Evolutionary conservation across 2,329 filamentous ascomycete species (phyloP).

Genomic region (Alternaria dauci): DNA sequence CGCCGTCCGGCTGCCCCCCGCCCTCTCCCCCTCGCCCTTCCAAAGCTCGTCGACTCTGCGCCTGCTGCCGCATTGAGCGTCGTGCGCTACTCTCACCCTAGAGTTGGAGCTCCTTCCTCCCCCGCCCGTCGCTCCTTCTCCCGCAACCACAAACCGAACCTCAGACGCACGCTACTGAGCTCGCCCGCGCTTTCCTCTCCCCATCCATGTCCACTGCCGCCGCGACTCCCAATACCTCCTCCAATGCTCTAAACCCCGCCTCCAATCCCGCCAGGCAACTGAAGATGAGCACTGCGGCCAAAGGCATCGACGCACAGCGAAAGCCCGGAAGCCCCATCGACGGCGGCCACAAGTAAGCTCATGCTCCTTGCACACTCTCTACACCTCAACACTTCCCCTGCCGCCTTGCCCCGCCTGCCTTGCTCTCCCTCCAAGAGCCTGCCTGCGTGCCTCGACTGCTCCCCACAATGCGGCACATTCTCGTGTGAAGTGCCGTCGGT

Average conservation of each 20-base stretch:
- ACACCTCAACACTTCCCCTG: background rate
- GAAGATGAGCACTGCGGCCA: constrained; percentile 60
- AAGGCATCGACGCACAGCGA: constrained; percentile 61
- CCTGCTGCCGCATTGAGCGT: constrained; percentile 35
- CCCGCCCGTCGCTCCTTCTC: constrained; percentile 29
- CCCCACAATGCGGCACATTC: constrained; percentile 25
- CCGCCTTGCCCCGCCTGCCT: background rate
- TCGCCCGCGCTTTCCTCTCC: constrained; percentile 24
- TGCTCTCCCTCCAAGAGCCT: background rate
- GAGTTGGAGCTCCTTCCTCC: constrained; percentile 24
- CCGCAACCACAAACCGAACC: constrained; percentile 14
- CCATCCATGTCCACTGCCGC: constrained; percentile 47
- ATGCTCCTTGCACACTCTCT: background rate
- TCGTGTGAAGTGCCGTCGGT: constrained; percentile 45
- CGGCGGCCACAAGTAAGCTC: constrained; percentile 62
- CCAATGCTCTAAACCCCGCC: constrained; percentile 47
- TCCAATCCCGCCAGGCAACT: constrained; percentile 54
- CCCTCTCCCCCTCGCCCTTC: background rate
- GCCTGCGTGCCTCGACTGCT: constrained; percentile 29
- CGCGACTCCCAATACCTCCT: constrained; percentile 40
- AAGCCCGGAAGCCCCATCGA: constrained; percentile 66
- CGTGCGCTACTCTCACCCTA: constrained; percentile 33
- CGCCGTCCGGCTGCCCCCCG: constrained; percentile 27
- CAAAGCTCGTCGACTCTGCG: constrained; percentile 17
- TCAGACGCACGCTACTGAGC: constrained; percentile 22